Base-by-base conservation (phyloP, 306 rosid genomes). In the Cicer yamashitae region DNA sequence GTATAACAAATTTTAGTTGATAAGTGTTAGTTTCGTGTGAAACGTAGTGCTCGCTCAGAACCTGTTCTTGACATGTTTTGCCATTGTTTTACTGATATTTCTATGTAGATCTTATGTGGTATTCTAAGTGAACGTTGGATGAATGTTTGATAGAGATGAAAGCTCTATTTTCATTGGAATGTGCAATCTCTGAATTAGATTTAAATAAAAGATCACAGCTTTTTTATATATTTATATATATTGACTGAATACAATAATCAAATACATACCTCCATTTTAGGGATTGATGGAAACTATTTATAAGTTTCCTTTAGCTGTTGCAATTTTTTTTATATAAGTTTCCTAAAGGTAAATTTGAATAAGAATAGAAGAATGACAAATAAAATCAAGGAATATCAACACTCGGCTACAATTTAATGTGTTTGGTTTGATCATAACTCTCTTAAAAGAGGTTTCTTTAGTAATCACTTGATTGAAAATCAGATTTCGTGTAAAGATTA, bases 71-170 rank as follows among this genome's bases (percentile, higher is more conserved):
- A 20, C 41, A n/a, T 30, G 1, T 45, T 34, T 17, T 68, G 46
- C 6, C 8, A 45, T 8, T 46, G 17, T 57, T 68, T 41, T 45
- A n/a, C 14, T 44, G 74, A 6, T 10, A 3, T 76, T 76, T 76
- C 58, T 10, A 20, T 30, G 5, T 17, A 11, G 66, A 66, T 52
- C 39, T 17, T 48, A 43, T 18, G 17, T 41, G 41, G 34, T 56
- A 66, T 77, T 54, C 39, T 44, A 6, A 12, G 47, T 43, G 58
- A 66, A 45, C 34, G 59, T 56, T 72, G 66, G 56, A 20, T 20
- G 54, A 67, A 10, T 17, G 17, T 64, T 64, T 64, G 66, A 15
- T 17, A 64, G 25, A 64, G 7, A 4, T 10, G 10, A 13, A 17
- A 17, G 18, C 18, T 17, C 18, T 17, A 17, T 12, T 12, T 13